phyloP scores from a whole-genome alignment of 257 asterid species.

The Lithospermum erythrorhizon region DNA sequence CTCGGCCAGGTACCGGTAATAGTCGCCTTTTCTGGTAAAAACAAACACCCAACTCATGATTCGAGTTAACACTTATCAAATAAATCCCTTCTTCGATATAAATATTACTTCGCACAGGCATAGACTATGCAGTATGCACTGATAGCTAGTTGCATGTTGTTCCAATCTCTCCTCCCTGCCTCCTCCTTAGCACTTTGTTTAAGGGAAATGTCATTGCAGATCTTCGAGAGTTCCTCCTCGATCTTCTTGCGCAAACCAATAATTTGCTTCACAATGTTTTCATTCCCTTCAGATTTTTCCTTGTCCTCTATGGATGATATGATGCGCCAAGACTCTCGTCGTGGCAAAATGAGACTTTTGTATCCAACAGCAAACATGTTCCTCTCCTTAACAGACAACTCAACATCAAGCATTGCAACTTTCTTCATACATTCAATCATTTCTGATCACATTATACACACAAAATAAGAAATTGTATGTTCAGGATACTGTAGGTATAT shows the following conservation, averaged over 20 bases:
- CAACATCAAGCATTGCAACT: constrained; percentile 78
- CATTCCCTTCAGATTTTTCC: constrained; percentile 74
- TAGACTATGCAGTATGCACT: too few relatives aligned
- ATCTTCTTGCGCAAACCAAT: constrained; percentile 61
- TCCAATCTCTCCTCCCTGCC: too few relatives aligned
- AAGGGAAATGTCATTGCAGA: constrained; percentile 37
- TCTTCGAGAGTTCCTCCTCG: constrained; percentile 78
- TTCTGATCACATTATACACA: constrained; percentile 27
- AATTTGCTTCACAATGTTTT: constrained; percentile 53
- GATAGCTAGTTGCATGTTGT: too few relatives aligned
- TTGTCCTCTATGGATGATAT: constrained; percentile 91
- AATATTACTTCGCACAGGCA: too few relatives aligned
- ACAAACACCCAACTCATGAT: constrained; percentile 1
- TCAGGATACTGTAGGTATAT: too few relatives aligned
- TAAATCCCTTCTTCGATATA: too few relatives aligned
- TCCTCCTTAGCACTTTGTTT: too few relatives aligned
- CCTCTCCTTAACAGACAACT: constrained; percentile 80
- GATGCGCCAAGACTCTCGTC: constrained; percentile 91
- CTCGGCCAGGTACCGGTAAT: constrained; percentile 80
- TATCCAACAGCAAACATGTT: constrained; percentile 85
- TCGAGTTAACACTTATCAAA: neutral
- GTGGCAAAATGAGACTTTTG: constrained; percentile 84
- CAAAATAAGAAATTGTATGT: too few relatives aligned
- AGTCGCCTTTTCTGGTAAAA: constrained; percentile 69
- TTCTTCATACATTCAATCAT: constrained; percentile 86